Evolutionary conservation across 129 eudicot species (phyloP), one percentile per base, ranked within the genome.

Genomic region (Flaveria bidentis): DNA sequence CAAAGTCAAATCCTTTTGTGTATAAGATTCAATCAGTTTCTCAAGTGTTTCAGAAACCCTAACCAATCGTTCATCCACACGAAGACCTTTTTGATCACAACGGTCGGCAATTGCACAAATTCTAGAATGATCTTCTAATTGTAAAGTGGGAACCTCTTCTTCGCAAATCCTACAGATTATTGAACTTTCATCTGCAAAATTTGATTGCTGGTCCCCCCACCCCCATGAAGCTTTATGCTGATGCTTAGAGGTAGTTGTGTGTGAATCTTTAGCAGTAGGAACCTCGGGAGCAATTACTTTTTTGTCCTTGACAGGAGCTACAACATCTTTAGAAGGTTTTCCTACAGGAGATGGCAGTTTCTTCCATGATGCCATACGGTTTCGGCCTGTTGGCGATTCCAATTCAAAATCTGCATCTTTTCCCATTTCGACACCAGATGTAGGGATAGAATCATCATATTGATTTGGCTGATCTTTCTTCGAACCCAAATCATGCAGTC

Each of bases 91-190:
- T 65, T 91, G 88, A 82, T 95, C 99, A 86, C 97, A 95, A 33
- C 94, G 89, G 77, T 95, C 97, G 4, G 97, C 96, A 85, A 95
- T 85, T 57, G 99, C 97, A 71, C 99, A 95, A 14, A 91, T 80
- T 85, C 96, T 89, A 46, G 99, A 95, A 80, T 95, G 99, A 73
- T 95, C 99, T 82, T 95, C 99, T 76, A 95, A 87, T 70, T 91
- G 99, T 76, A 87, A 83, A 16, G 99, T 95, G 5, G 97, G 90
- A 78, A 95, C 94, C 77, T 89, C 96, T 73, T 95, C 99, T 83
- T 95, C 99, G 91, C 99, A 95, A 18, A 95, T 95, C 28, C 99
- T 88, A 72, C 99, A 95, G 50, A 91, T 91, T 74, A 95, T 95
- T 51, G 97, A 88, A 61, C 86, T 95, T 67, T 86, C 97, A 62